Evolutionary conservation across 768 basidiomycete genomes (phyloP).

Genomic region (Lentinus brumalis): DNA sequence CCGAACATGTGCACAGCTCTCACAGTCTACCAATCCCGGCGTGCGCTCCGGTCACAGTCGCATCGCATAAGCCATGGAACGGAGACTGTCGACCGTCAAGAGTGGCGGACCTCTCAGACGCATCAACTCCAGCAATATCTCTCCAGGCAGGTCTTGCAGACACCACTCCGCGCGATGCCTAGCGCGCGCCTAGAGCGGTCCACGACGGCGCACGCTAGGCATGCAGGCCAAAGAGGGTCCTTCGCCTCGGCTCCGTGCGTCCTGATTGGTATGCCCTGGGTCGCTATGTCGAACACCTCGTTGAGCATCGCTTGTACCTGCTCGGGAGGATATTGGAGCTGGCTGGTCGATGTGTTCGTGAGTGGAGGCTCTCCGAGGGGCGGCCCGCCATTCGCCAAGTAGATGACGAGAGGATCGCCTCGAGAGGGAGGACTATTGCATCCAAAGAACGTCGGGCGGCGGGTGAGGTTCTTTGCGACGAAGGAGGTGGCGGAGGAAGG

Average conservation of each 20-base stretch:
- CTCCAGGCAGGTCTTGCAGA: slow-evolving; percentile 31
- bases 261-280: slow-evolving; percentile 42
- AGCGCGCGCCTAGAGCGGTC: slow-evolving; percentile 34
- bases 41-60: no score
- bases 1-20: no score
- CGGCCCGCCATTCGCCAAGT: slow-evolving; percentile 57
- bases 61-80: no score
- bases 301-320: slow-evolving; percentile 47
- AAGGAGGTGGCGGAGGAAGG: slow-evolving; percentile 55
- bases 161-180: slow-evolving; percentile 22
- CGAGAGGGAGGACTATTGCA: slow-evolving; percentile 51
- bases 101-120: background rate
- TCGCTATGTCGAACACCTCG: slow-evolving; percentile 45
- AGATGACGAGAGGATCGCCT: slow-evolving; percentile 52
- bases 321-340: slow-evolving; percentile 38
- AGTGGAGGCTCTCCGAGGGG: slow-evolving; percentile 40
- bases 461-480: slow-evolving; percentile 60
- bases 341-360: slow-evolving; percentile 46
- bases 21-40: no score
- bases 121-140: slow-evolving; percentile 34
- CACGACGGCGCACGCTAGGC: slow-evolving; percentile 70
- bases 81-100: no score
- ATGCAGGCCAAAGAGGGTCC: slow-evolving; percentile 60
- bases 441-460: slow-evolving; percentile 78
- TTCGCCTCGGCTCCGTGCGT: slow-evolving; percentile 24